phyloP scores from a whole-genome alignment of 129 eudicot species.

The Oenanthe sinensis region DNA sequence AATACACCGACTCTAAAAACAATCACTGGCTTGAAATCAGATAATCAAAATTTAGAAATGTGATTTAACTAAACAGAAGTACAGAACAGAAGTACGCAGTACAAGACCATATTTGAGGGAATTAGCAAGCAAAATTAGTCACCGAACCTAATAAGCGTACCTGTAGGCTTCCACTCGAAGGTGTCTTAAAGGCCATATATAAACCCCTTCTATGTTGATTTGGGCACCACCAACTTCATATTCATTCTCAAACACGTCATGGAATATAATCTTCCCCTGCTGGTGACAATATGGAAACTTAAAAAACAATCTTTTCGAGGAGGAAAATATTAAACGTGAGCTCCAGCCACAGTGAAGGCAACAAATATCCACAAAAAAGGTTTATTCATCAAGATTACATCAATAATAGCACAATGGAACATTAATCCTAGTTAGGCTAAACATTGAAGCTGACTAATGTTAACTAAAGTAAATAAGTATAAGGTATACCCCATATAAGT shows the following conservation, averaged over 20 bases:
- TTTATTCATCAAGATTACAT: not conserved
- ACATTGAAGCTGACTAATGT: not conserved
- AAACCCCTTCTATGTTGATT: conserved; percentile 84
- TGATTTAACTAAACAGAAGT: not conserved
- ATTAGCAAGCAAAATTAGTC: not conserved
- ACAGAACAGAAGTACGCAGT: not conserved
- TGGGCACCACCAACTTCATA: conserved; percentile 68
- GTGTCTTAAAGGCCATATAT: conserved; percentile 91
- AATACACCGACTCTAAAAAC: too few species aligned
- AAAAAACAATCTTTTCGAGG: not conserved
- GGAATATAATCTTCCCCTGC: conserved; percentile 80
- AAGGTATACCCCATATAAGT: not conserved
- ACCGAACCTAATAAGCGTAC: conserved; percentile 16
- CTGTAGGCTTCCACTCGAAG: conserved; percentile 91
- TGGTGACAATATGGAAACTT: not conserved
- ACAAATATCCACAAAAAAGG: not conserved
- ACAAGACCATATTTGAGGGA: conserved; percentile 2
- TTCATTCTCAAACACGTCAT: conserved; percentile 76
- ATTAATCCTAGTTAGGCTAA: not conserved
- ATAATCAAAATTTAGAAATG: not conserved
- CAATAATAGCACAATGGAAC: not conserved
- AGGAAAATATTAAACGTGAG: not conserved
- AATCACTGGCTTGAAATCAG: not conserved
- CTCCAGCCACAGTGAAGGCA: not conserved
- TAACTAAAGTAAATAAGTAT: not conserved